Base-by-base conservation (phyloP, 345 rosid species). In the Euclidium syriacum region DNA sequence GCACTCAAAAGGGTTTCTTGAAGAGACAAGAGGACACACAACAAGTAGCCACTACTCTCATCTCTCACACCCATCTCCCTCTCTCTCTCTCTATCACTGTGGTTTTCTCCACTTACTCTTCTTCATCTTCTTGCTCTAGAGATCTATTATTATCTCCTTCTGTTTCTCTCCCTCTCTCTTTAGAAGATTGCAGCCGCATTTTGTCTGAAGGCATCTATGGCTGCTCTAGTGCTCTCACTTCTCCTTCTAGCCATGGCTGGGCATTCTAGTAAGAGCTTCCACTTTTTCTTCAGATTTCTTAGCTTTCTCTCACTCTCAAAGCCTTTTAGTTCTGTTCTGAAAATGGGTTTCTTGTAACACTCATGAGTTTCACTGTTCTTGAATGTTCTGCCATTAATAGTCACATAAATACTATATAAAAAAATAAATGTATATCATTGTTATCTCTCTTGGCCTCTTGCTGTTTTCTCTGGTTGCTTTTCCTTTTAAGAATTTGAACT, bases 231-330 rank as follows among this genome's bases (percentile, higher is more conserved):
- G 52, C 32, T 85, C 53, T 49, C 79, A 34, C 53, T 72, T 66
- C 81, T 82, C 52, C 40, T 82, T 34, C 53, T 85, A 32, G 63
- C 85, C 78, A 46, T 82, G 75, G 50, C 78, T 42, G 77, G 76
- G 30, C 74, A 50, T 48, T 82, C 91, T 58, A 76, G 87, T 83
- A 76, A 74, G 73, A 43, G 33, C 60, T n/a, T 62, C 19, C 20
- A 15, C 33, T 36, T 57, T n/a, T 47, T 60, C 50, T 35, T 52
- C 51, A 58, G 29, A 27, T 65, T 51, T 72, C 6, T 19, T 58
- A 7, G 32, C 32, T 29, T 36, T 51, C 18, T 58, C 7, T 58
- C 15, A 20, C 54, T 50, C 12, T 64, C 9, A 24, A n/a, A 34
- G 12, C 49, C 34, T 58, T 48, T 58, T 29, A 15, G 22, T 30